Conservation (phyloP, 331 rosid genomes). For the Cydonia oblonga region DNA sequence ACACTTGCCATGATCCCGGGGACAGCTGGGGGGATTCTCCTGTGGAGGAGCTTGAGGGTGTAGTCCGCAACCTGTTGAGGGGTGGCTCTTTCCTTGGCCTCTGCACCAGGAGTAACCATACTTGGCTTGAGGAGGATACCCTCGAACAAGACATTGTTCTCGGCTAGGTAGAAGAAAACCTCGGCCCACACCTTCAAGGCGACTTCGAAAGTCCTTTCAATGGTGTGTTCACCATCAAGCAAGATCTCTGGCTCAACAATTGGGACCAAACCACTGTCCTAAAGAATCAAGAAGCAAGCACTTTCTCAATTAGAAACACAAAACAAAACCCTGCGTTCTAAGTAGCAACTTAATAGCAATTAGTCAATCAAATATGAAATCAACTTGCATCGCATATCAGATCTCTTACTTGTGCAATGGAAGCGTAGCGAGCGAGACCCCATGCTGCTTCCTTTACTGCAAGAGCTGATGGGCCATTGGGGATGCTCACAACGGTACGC, state of each 20-base stretch:
- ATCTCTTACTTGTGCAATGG: conserved; percentile 55
- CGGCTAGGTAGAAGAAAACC: conserved; percentile 81
- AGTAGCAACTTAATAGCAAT: background rate
- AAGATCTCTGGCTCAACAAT: conserved; percentile 92
- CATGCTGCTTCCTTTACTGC: conserved; percentile 99
- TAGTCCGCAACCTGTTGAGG: conserved; percentile 59
- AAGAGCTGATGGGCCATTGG: conserved; percentile 92
- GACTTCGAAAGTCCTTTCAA: conserved; percentile 78
- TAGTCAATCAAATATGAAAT: background rate
- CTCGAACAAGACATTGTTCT: conserved; percentile 69
- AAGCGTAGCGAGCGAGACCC: conserved; percentile 98
- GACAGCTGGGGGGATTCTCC: conserved; percentile 81
- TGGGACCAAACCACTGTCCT: conserved; percentile 92
- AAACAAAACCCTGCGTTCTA: background rate
- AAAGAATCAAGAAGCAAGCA: background rate
- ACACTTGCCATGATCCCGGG: conserved; percentile 84
- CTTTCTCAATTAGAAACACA: conserved; percentile 1
- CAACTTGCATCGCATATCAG: background rate
- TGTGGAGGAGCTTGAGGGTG: conserved; percentile 71
- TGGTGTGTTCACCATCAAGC: conserved; percentile 85
- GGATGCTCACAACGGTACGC: conserved; percentile 93
- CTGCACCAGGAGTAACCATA: conserved; percentile 94
- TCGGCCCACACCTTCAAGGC: conserved; percentile 86
- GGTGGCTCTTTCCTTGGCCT: conserved; percentile 57
- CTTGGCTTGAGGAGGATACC: conserved; percentile 94